Percentiles rank a stretch among this genome's conserved stretches.
phyloP scores from a whole-genome alignment of 768 basidiomycete species.

The Hypsizygus marmoreus region DNA sequence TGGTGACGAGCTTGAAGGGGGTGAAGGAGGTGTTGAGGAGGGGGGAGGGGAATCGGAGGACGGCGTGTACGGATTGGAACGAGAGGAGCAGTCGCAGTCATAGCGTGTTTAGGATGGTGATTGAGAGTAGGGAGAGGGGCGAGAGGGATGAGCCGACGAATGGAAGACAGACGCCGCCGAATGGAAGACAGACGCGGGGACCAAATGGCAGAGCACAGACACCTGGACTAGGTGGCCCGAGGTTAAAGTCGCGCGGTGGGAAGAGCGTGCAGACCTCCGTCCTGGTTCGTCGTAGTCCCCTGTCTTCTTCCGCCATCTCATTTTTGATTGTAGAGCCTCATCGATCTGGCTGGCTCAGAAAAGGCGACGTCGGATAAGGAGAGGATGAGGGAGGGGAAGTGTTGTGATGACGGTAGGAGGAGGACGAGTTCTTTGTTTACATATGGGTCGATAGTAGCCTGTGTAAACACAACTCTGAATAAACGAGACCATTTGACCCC shows the following conservation, averaged over 20 bases:
- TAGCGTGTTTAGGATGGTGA: conserved; percentile 90
- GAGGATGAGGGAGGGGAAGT: conserved; percentile 88
- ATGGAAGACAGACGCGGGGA: conserved; percentile 42
- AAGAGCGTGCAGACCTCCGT: conserved; percentile 79
- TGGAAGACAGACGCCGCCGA: conserved; percentile 30
- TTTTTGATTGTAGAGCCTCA: no score
- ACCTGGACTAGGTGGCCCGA: conserved; percentile 52
- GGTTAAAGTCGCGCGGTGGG: conserved; percentile 76
- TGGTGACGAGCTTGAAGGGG: conserved; percentile 86
- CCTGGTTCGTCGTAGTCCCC: no score
- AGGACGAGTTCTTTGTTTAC: conserved; percentile 11
- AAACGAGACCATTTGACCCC: no score
- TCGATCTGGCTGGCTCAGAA: conserved; percentile 96
- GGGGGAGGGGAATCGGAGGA: conserved; percentile 86
- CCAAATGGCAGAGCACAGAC: conserved; percentile 36
- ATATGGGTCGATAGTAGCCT: no score
- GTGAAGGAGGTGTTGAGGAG: conserved; percentile 83
- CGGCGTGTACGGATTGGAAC: conserved; percentile 99
- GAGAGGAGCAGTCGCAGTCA: conserved; percentile 93
- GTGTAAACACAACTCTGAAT: no score
- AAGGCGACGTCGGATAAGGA: conserved; percentile 96
- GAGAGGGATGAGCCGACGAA: conserved; percentile 29
- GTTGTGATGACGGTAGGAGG: not conserved
- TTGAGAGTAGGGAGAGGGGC: conserved; percentile 80
- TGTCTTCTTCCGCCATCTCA: no score